A percentile compares a stretch with the other conserved stretches of the same genome.
phyloP scores from a whole-genome alignment of 2,329 filamentous ascomycete genomes.

The Dactylellina parvicollis region DNA sequence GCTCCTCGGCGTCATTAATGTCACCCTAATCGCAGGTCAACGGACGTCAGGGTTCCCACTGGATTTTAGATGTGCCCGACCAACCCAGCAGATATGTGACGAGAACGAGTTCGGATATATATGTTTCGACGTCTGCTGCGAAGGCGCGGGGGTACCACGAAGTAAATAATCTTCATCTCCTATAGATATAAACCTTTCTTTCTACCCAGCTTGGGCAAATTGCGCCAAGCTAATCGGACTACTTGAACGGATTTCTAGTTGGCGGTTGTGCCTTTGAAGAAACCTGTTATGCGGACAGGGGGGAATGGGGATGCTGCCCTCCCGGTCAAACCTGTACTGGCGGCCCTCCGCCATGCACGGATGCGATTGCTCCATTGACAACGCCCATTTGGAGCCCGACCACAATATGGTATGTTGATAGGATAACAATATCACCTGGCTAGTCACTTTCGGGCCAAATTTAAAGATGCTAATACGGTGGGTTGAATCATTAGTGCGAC shows the following conservation, averaged over 20 bases:
- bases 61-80: background rate
- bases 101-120: conserved; percentile 3
- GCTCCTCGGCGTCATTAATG: no score
- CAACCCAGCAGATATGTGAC: background rate
- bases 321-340: background rate
- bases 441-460: no score
- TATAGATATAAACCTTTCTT: no score
- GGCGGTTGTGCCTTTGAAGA: background rate
- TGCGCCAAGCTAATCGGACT: background rate
- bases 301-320: background rate
- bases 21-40: no score
- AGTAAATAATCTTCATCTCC: background rate
- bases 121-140: background rate
- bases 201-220: no score
- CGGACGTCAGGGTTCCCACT: no score
- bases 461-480: no score
- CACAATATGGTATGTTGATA: background rate
- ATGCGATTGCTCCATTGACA: background rate
- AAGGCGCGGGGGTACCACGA: background rate
- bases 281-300: background rate
- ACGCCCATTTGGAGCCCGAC: background rate
- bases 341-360: background rate
- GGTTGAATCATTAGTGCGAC: background rate
- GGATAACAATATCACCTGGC: no score
- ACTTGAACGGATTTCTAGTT: background rate